Percentiles rank a stretch among this genome's conserved stretches.
Evolutionary conservation across 176 grass and related monocot species (phyloP).

Genomic region (Bolboschoenus planiculmis): DNA sequence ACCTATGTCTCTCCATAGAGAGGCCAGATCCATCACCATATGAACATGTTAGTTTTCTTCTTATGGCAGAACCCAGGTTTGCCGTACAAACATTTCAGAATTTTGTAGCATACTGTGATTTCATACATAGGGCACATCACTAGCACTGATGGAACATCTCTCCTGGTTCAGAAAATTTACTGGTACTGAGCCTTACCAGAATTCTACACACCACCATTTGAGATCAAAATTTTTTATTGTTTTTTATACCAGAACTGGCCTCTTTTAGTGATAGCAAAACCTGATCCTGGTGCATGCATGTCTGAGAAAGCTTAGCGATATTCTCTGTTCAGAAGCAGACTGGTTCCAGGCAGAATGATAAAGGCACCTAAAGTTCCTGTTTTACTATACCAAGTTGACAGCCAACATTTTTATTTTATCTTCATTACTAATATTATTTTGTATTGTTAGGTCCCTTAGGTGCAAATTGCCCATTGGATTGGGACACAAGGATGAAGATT

Average conservation of each 20-base stretch:
- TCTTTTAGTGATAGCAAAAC: not conserved
- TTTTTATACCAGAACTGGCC: not conserved
- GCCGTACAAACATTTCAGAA: slow-evolving; percentile 7
- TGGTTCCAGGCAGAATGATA: not conserved
- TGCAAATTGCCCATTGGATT: slow-evolving; percentile 79
- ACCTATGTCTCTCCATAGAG: too few species aligned
- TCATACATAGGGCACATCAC: not conserved
- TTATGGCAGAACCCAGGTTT: not conserved
- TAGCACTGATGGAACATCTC: not conserved
- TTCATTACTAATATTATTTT: not conserved
- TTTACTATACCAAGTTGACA: not conserved
- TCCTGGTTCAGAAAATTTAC: not conserved
- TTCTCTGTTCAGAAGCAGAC: not conserved
- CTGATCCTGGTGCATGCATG: not conserved
- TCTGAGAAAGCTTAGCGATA: not conserved
- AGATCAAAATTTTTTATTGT: not conserved
- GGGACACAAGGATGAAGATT: slow-evolving; percentile 95
- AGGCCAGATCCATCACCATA: not conserved
- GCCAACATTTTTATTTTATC: not conserved
- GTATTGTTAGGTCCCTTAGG: slow-evolving; percentile 61
- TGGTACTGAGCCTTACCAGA: not conserved
- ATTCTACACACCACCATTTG: not conserved
- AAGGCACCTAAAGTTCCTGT: not conserved
- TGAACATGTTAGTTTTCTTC: not conserved
- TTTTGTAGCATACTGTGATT: slow-evolving; percentile 16